Base-by-base conservation (phyloP, 129 eudicot genomes). In the Chrysanthemum seticuspe region DNA sequence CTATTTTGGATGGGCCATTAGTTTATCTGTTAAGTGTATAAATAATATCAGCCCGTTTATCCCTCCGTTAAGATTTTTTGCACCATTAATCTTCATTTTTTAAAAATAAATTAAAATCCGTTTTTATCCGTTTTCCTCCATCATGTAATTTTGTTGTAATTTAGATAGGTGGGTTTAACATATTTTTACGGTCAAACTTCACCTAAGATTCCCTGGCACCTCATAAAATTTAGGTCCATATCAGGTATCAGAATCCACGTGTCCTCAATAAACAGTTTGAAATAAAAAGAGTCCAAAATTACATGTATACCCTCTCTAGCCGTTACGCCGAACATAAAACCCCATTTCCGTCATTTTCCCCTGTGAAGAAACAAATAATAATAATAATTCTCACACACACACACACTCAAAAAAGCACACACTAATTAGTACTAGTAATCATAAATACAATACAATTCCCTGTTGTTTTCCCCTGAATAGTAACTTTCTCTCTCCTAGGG, bases 251-350 rank as follows among this genome's bases (percentile, higher is more conserved):
- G 72, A 21, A 12, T 36, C 27, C 82, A 78, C 77, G 82, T 78
- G 82, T 78, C 13, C 1, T 6, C 31, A 69, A 69, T 76, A 53
- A 51, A 53, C 73, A 71, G 67, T 44, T 63, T 71, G 10, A 40
- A 40, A 40, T 7, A 2, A 8, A 40, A 40, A 47, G 12, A 2
- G 2, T 4, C 16, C 19, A 31, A 72, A 78, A 55, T 72, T 65
- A 78, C 76, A 8, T 18, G 14, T 44, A 10, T 40, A 62, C 80
- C 76, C 79, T 70, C 72, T n/a, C 66, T 73, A 80, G 84, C 79
- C 79, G 79, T 80, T 75, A 78, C 49, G 67, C 78, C 27, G 16
- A 18, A 71, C 68, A 71, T 21, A 21, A 12, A n/a, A 36, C 5
- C n/a, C 53, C 79, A 62, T 59, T 73, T 78, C 31, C 73, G 83